phyloP scores from a whole-genome alignment of 306 rosid genomes.

The Acacia acuminata region DNA sequence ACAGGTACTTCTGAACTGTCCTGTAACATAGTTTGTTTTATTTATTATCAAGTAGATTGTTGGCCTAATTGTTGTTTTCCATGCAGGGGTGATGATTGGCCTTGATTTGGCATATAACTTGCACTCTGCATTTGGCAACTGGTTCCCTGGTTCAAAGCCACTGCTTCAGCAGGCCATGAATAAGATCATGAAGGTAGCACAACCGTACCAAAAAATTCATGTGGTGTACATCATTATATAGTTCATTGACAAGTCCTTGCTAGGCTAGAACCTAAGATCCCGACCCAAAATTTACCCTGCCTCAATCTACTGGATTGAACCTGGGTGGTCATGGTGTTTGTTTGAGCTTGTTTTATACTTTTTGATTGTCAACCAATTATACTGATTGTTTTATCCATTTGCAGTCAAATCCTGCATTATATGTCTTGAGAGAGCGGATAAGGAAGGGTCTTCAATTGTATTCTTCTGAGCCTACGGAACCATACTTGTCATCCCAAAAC shows the following conservation, averaged over 20 bases:
- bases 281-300: neutral
- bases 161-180: constrained; percentile 97
- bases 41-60: neutral
- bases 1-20: constrained; percentile 55
- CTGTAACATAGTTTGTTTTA: neutral
- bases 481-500: constrained; percentile 95
- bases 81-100: constrained; percentile 97
- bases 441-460: constrained; percentile 97
- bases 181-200: constrained; percentile 93
- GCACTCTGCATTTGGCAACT: constrained; percentile 98
- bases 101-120: constrained; percentile 93
- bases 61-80: constrained; percentile 23
- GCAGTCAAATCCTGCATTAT: constrained; percentile 99
- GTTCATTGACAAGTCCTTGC: neutral
- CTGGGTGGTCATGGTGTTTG: neutral
- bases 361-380: constrained; percentile 4
- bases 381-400: constrained; percentile 37
- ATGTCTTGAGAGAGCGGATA: constrained; percentile 96
- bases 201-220: neutral
- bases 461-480: constrained; percentile 99
- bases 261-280: neutral
- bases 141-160: constrained; percentile 99
- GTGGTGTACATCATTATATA: neutral
- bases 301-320: neutral
- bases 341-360: neutral